phyloP scores from a whole-genome alignment of 2,329 filamentous ascomycete genomes.

The Diplodia sapinea region DNA sequence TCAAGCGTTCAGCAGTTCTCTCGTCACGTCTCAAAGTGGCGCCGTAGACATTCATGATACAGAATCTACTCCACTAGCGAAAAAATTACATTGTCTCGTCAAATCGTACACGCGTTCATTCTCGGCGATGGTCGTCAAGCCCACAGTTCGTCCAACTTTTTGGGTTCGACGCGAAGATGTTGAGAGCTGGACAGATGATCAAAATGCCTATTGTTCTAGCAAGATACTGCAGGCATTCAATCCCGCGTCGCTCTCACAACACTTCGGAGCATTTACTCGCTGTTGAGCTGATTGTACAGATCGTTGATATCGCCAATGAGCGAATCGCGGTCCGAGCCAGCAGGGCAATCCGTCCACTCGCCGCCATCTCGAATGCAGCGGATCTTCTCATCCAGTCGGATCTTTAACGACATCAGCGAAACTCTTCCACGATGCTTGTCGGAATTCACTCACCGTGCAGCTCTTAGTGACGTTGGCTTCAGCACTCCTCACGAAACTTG shows the following conservation, averaged over 20 bases:
- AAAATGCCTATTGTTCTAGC: background rate
- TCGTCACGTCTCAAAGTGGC: background rate
- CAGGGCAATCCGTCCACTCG: slow-evolving; percentile 79
- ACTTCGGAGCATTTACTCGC: background rate
- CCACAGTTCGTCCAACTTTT: background rate
- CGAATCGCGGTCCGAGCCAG: slow-evolving; percentile 70
- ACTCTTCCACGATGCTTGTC: no score
- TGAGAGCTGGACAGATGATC: background rate
- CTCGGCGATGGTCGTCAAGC: slow-evolving; percentile 1
- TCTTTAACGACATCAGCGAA: slow-evolving; percentile 22
- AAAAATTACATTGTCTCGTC: slow-evolving; percentile 15
- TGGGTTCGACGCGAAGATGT: background rate
- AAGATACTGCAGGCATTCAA: background rate
- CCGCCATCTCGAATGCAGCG: slow-evolving; percentile 85
- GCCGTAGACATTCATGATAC: slow-evolving; percentile 10
- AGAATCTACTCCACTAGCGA: slow-evolving; percentile 9
- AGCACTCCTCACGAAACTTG: slow-evolving; percentile 69
- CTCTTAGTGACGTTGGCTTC: slow-evolving; percentile 54
- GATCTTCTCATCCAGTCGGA: slow-evolving; percentile 73
- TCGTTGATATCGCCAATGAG: slow-evolving; percentile 79
- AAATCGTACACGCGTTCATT: slow-evolving; percentile 11
- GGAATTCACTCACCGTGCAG: slow-evolving; percentile 49
- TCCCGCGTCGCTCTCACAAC: no score
- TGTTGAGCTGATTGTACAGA: slow-evolving; percentile 56
- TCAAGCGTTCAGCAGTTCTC: slow-evolving; percentile 16